phyloP scores from a whole-genome alignment of 148 eudicot genomes.

The Persicaria tinctoria region DNA sequence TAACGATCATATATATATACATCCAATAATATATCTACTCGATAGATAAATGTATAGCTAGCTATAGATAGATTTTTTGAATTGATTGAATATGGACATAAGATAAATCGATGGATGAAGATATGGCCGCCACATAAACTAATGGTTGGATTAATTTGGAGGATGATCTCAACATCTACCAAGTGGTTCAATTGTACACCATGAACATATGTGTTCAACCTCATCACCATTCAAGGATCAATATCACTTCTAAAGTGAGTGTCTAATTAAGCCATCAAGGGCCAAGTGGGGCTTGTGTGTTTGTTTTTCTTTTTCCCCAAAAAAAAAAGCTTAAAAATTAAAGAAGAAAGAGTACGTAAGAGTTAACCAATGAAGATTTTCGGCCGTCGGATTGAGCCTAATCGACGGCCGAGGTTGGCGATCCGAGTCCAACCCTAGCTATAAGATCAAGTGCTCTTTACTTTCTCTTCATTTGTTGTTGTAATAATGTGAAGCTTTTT shows the following conservation, averaged over 20 bases:
- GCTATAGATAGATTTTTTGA: neutral
- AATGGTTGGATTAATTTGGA: neutral
- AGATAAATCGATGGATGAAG: neutral
- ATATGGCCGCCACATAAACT: neutral
- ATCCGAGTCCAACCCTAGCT: neutral
- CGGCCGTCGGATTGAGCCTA: neutral
- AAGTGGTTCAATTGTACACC: constrained; percentile 8
- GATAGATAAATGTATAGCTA: neutral
- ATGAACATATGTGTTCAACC: neutral
- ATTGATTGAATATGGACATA: constrained; percentile 4
- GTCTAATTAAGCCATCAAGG: constrained; percentile 7
- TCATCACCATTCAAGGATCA: neutral
- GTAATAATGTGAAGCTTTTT: neutral
- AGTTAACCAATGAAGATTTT: neutral
- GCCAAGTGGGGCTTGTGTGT: constrained; percentile 11
- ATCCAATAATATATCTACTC: neutral
- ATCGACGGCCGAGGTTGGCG: neutral
- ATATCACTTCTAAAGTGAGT: neutral
- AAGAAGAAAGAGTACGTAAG: neutral
- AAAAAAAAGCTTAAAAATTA: no score
- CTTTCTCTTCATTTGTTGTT: neutral
- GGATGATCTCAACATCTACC: neutral
- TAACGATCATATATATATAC: neutral
- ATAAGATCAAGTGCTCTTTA: neutral
- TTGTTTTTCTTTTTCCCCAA: neutral